Evolutionary conservation across 2,329 filamentous ascomycete species (phyloP).

Genomic region (Fusarium keratoplasticum): DNA sequence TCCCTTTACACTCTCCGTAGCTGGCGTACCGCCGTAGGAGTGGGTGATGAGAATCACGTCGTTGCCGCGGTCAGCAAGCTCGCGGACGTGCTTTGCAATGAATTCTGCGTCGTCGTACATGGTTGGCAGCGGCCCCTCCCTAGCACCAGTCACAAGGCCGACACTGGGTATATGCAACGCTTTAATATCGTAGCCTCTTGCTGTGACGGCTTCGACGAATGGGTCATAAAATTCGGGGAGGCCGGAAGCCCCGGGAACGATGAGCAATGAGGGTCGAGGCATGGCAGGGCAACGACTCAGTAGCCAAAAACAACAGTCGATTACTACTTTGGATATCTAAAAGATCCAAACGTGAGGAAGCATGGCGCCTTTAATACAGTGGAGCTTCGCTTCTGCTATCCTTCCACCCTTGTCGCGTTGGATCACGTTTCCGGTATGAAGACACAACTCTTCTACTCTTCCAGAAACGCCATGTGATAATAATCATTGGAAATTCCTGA

Average conservation of each 20-base stretch:
- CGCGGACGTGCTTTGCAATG: constrained; percentile 43
- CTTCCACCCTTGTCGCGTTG: neutral
- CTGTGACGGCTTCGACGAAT: constrained; percentile 1
- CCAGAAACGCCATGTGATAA: neutral
- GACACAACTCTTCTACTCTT: neutral
- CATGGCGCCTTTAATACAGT: neutral
- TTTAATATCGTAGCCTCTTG: constrained; percentile 4
- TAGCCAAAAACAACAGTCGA: neutral
- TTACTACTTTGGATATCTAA: neutral
- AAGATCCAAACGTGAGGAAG: neutral
- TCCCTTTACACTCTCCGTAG: constrained; percentile 47
- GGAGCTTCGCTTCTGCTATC: neutral
- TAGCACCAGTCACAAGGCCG: neutral
- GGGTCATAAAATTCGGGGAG: constrained; percentile 1
- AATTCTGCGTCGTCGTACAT: constrained; percentile 48
- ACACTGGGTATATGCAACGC: constrained; percentile 11
- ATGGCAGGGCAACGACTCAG: neutral
- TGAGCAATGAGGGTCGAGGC: neutral
- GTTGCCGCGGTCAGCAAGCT: constrained; percentile 49
- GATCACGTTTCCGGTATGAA: neutral
- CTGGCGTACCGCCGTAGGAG: constrained; percentile 53
- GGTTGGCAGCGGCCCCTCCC: constrained; percentile 9
- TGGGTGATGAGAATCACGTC: constrained; percentile 54
- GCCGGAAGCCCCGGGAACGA: constrained; percentile 10
- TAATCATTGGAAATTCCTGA: too few relatives aligned